A percentile compares a stretch with the other conserved stretches of the same genome.
Conservation (phyloP, 2,329 filamentous ascomycete genomes). For the Neonectria punicea region DNA sequence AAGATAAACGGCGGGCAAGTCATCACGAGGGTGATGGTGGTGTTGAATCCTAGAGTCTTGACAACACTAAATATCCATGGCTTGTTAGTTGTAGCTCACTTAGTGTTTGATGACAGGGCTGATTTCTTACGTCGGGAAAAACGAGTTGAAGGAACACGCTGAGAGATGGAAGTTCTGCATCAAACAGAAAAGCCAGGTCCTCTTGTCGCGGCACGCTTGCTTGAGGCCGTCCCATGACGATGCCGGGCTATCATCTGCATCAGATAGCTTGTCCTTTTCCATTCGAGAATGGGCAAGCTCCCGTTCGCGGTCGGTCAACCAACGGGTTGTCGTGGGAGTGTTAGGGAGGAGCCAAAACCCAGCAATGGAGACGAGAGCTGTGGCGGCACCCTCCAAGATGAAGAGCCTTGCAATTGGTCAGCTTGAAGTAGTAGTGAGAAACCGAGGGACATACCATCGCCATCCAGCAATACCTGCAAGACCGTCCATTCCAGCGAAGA, state of each 20-base stretch:
- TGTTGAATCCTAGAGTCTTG: slow-evolving; percentile 59
- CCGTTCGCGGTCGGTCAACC: slow-evolving; percentile 58
- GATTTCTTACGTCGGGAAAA: slow-evolving; percentile 52
- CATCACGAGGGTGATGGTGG: slow-evolving; percentile 61
- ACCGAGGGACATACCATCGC: slow-evolving; percentile 58
- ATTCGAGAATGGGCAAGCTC: slow-evolving; percentile 59
- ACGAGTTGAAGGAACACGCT: slow-evolving; percentile 59
- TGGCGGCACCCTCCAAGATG: slow-evolving; percentile 66
- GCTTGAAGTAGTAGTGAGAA: neutral
- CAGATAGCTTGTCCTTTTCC: slow-evolving; percentile 62
- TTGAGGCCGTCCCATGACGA: slow-evolving; percentile 60
- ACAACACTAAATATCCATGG: slow-evolving; percentile 49
- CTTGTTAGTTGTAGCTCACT: neutral
- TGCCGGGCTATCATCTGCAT: slow-evolving; percentile 49
- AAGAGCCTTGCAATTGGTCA: slow-evolving; percentile 38
- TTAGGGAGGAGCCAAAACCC: slow-evolving; percentile 48
- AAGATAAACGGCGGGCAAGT: slow-evolving; percentile 64
- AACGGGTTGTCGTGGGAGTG: slow-evolving; percentile 56
- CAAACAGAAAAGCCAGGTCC: slow-evolving; percentile 63
- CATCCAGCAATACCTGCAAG: slow-evolving; percentile 67
- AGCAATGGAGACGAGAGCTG: slow-evolving; percentile 43
- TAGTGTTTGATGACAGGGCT: rapidly evolving
- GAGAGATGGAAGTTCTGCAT: slow-evolving; percentile 67
- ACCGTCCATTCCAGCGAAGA: slow-evolving; percentile 57
- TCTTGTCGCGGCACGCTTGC: slow-evolving; percentile 59